phyloP scores from a whole-genome alignment of 2,329 filamentous ascomycete genomes.

The Lachnum nothofagi region DNA sequence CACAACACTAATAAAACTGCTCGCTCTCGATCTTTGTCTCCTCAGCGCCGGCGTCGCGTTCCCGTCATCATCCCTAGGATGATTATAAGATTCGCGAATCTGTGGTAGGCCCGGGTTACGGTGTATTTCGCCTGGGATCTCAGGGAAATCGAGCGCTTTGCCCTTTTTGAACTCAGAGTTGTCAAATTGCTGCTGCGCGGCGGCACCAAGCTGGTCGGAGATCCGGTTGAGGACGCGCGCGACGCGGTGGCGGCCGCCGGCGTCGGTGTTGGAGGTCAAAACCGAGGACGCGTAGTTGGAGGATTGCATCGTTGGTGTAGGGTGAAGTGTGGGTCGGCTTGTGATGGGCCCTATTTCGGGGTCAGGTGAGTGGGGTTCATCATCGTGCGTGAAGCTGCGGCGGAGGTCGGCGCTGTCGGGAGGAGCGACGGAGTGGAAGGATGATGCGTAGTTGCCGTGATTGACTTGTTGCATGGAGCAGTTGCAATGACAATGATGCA shows the following conservation, averaged over 20 bases:
- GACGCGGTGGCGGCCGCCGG: constrained; percentile 38
- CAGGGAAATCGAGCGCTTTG: constrained; percentile 47
- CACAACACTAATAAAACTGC: constrained; percentile 36
- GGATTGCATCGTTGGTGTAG: too few species aligned
- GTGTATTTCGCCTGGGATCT: constrained; percentile 48
- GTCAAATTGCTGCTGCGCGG: constrained; percentile 45
- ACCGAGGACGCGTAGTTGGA: too few species aligned
- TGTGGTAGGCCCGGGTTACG: constrained; percentile 40
- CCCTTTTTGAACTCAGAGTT: constrained; percentile 45
- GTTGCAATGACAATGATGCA: constrained; percentile 5
- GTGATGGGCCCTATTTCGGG: too few species aligned
- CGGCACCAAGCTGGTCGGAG: constrained; percentile 43
- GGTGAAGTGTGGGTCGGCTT: too few species aligned
- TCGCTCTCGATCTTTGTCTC: constrained; percentile 34
- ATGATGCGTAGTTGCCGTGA: not conserved
- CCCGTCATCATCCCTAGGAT: constrained; percentile 31
- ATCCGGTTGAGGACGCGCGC: constrained; percentile 42
- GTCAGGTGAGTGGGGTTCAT: too few species aligned
- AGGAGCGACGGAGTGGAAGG: constrained; percentile 3
- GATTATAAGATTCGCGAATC: constrained; percentile 40
- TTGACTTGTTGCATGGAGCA: not conserved
- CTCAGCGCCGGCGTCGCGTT: constrained; percentile 28
- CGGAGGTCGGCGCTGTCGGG: constrained; percentile 1
- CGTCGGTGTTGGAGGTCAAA: constrained; percentile 3
- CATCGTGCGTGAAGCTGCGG: constrained; percentile 6